Conservation (phyloP, 768 basidiomycete genomes). For the Termitomyces sp. region DNA sequence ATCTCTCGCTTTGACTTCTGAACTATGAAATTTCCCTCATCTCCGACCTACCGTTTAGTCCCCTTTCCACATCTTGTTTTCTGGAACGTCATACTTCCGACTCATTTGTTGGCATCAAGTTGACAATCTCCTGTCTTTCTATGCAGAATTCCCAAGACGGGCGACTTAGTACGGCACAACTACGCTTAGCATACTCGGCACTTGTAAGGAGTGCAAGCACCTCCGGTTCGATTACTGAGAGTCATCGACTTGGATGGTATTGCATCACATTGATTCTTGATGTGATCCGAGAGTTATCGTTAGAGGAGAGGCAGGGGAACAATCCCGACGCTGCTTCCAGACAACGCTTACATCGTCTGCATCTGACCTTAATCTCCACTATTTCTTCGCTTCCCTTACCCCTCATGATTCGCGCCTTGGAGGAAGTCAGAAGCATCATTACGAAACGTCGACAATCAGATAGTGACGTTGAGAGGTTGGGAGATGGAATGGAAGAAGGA, state of each 20-base stretch:
- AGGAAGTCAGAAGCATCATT: conserved; percentile 39
- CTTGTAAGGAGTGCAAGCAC: conserved; percentile 61
- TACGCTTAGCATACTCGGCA: conserved; percentile 72
- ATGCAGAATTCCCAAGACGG: conserved; percentile 62
- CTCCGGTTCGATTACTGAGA: conserved; percentile 23
- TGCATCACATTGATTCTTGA: conserved; percentile 58
- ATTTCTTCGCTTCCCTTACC: conserved; percentile 58
- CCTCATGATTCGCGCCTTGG: conserved; percentile 54
- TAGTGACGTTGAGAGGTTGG: conserved; percentile 15
- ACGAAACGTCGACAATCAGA: conserved; percentile 22
- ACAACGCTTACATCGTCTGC: conserved; percentile 52
- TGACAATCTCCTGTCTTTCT: conserved; percentile 10
- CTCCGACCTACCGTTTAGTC: background rate
- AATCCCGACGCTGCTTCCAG: conserved; percentile 13
- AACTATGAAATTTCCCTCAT: background rate
- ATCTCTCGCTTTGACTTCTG: background rate
- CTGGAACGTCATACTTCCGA: background rate
- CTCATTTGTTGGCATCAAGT: conserved; percentile 8
- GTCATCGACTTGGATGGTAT: conserved; percentile 59
- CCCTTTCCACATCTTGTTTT: background rate
- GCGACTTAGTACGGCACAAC: conserved; percentile 58
- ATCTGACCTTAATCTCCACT: conserved; percentile 61
- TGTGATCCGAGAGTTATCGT: conserved; percentile 35
- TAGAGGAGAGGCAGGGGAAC: conserved; percentile 21
- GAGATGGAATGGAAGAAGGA: conserved; percentile 14